A percentile compares a stretch with the other conserved stretches of the same genome.
phyloP scores from a whole-genome alignment of 495 filamentous ascomycete species.

The Penicillium pulvis region DNA sequence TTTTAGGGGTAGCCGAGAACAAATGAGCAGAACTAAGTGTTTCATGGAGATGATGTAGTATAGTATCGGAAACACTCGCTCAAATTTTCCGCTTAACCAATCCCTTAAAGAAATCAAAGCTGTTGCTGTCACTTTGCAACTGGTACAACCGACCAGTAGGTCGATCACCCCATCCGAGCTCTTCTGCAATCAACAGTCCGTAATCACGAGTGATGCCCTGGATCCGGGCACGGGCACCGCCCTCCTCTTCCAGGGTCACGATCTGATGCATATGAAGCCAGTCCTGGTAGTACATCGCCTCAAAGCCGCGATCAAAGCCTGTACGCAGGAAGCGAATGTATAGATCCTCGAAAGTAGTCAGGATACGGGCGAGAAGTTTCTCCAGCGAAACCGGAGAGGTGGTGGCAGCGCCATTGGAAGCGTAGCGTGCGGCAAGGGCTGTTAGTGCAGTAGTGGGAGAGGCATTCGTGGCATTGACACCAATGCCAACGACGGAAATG shows the following conservation, averaged over 20 bases:
- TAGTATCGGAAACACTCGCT: not conserved
- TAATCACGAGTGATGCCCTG: constrained; percentile 87
- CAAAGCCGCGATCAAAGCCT: constrained; percentile 73
- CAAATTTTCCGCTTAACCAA: constrained; percentile 77
- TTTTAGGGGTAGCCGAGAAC: not conserved
- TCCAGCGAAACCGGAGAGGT: constrained; percentile 68
- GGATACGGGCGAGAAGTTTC: constrained; percentile 78
- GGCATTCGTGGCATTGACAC: constrained; percentile 83
- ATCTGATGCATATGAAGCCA: constrained; percentile 94
- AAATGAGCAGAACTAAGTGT: no score
- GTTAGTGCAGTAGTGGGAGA: constrained; percentile 87
- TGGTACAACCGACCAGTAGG: constrained; percentile 76
- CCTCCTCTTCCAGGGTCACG: constrained; percentile 84
- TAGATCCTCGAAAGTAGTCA: constrained; percentile 76
- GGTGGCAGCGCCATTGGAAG: constrained; percentile 21
- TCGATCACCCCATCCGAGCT: constrained; percentile 70
- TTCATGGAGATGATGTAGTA: not conserved
- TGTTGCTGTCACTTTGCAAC: constrained; percentile 95
- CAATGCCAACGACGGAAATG: constrained; percentile 86
- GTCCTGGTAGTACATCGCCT: constrained; percentile 76
- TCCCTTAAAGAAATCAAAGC: constrained; percentile 96
- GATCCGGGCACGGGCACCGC: constrained; percentile 74
- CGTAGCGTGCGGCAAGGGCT: constrained; percentile 56
- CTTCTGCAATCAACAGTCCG: constrained; percentile 82
- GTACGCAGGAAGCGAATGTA: constrained; percentile 71